phyloP scores from a whole-genome alignment of 306 rosid species.

The Quercus mongolica region DNA sequence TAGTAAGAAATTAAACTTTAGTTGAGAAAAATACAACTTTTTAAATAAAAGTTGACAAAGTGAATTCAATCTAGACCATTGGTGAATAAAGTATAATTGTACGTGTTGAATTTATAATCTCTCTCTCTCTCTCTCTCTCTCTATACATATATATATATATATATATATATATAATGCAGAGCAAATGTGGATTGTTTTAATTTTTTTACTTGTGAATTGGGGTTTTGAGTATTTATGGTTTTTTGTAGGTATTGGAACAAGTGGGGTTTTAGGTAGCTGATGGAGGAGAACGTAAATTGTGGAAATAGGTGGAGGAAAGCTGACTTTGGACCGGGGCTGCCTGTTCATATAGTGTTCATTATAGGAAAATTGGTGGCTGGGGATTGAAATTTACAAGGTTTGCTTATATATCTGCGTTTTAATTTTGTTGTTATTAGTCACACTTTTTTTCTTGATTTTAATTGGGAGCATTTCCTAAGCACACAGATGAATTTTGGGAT shows the following conservation, averaged over 20 bases:
- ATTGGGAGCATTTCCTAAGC: background rate
- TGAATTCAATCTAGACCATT: too few species aligned
- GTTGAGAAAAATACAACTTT: too few species aligned
- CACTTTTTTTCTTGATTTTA: background rate
- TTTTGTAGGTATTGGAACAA: conserved; percentile 19
- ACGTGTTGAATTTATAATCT: too few species aligned
- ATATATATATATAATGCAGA: background rate
- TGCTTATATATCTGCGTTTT: background rate
- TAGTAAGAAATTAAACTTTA: too few species aligned
- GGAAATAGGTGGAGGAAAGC: conserved; percentile 67
- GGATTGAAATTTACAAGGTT: conserved; percentile 46
- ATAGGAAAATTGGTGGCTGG: conserved; percentile 38
- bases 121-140: too few species aligned
- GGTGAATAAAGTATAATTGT: too few species aligned
- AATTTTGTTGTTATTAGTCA: background rate
- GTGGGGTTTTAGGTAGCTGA: conserved; percentile 35
- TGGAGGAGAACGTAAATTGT: conserved; percentile 51
- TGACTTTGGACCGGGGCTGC: conserved; percentile 74
- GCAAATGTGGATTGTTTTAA: background rate
- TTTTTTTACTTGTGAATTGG: background rate
- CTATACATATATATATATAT: background rate
- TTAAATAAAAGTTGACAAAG: too few species aligned
- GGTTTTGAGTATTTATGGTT: background rate
- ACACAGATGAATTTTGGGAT: background rate
- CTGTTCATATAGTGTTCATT: conserved; percentile 53